phyloP scores from a whole-genome alignment of 2,329 filamentous ascomycete species.

The Ceratocystis cubensis region DNA sequence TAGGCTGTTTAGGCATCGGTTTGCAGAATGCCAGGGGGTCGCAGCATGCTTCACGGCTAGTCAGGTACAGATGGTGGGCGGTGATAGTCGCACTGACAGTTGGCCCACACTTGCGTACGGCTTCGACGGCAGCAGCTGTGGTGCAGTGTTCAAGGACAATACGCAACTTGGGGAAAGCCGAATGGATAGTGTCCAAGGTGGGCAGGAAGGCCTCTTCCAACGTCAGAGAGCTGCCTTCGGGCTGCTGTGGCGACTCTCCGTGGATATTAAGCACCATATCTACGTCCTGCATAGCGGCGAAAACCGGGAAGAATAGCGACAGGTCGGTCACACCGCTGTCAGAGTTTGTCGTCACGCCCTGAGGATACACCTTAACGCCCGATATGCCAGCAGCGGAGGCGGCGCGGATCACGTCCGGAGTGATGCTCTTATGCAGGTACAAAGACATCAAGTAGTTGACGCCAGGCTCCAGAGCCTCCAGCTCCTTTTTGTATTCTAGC shows the following conservation, averaged over 20 bases:
- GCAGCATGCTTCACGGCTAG: slow-evolving; percentile 56
- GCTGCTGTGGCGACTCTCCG: slow-evolving; percentile 56
- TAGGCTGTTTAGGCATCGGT: slow-evolving; percentile 62
- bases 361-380: slow-evolving; percentile 60
- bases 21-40: slow-evolving; percentile 55
- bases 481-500: slow-evolving; percentile 50
- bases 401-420: slow-evolving; percentile 56
- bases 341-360: slow-evolving; percentile 52
- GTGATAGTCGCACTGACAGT: slow-evolving; percentile 72
- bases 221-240: slow-evolving; percentile 31
- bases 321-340: slow-evolving; percentile 57
- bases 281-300: slow-evolving; percentile 57
- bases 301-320: slow-evolving; percentile 62
- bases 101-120: slow-evolving; percentile 63
- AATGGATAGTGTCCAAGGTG: slow-evolving; percentile 60
- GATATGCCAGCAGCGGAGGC: slow-evolving; percentile 59
- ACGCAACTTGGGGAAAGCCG: slow-evolving; percentile 58
- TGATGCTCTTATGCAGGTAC: slow-evolving; percentile 51
- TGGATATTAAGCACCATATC: slow-evolving; percentile 69
- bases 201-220: slow-evolving; percentile 58
- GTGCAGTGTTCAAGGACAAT: slow-evolving; percentile 77
- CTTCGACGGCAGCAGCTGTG: slow-evolving; percentile 65
- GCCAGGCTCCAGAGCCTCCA: slow-evolving; percentile 47
- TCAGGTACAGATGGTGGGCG: slow-evolving; percentile 72
- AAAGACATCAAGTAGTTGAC: slow-evolving; percentile 65